A percentile compares a stretch with the other conserved stretches of the same genome.
Conservation (phyloP, 2,329 filamentous ascomycete genomes). For the Aureobasidium sp. region DNA sequence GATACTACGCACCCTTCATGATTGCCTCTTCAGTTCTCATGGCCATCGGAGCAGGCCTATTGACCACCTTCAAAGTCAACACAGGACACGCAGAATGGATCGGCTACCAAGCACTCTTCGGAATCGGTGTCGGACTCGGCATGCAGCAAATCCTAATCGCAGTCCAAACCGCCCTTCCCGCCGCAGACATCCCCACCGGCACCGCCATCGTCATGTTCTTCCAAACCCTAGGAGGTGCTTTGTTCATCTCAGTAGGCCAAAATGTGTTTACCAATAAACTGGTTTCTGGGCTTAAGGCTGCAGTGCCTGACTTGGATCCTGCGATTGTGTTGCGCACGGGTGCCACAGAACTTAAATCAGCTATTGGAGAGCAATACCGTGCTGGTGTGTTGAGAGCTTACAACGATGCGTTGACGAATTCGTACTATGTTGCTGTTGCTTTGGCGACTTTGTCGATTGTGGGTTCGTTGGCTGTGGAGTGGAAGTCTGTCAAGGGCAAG, state of each 20-base stretch:
- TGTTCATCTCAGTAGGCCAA: conserved; percentile 41
- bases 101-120: conserved; percentile 29
- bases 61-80: conserved; percentile 34
- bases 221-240: conserved; percentile 36
- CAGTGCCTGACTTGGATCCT: conserved; percentile 36
- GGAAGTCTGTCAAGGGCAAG: conserved; percentile 54
- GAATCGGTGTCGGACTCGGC: conserved; percentile 37
- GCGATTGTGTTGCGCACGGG: conserved; percentile 38
- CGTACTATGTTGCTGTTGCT: conserved; percentile 53
- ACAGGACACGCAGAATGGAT: conserved; percentile 31
- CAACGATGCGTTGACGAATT: conserved; percentile 50
- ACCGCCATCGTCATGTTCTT: conserved; percentile 41
- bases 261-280: conserved; percentile 44
- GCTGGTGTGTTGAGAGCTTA: conserved; percentile 53
- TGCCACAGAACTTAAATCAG: conserved; percentile 50
- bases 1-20: conserved; percentile 45
- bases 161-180: conserved; percentile 36
- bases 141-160: conserved; percentile 41
- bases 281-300: conserved; percentile 29
- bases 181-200: conserved; percentile 37
- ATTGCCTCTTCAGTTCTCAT: conserved; percentile 32
- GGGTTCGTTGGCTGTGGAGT: conserved; percentile 51
- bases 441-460: conserved; percentile 46
- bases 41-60: conserved; percentile 38
- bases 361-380: conserved; percentile 44